Base-by-base conservation (phyloP, 805 yeast genomes). In the Jamesozyma piceae region DNA sequence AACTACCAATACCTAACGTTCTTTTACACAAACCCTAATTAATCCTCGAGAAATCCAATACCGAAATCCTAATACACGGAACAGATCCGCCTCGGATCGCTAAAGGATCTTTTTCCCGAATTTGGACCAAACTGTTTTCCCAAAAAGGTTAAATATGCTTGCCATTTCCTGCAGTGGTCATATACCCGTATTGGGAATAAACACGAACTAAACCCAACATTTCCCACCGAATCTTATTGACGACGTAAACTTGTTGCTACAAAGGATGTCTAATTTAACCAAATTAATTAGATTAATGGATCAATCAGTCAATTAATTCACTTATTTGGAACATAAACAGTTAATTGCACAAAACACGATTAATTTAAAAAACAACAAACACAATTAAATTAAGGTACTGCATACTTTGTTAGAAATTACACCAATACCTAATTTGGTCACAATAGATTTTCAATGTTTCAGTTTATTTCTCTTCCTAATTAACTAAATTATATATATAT, bases 131-230 rank as follows among this genome's bases (percentile, higher is more conserved):
- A 24, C 5, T 8, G 15, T 24, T 36, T 24, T 36, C 38, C 38
- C 6, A 26, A 36, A 5, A 4, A 2, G 38, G 38, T 26, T 24
- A 36, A 36, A 24, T 13, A 34, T 14, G 13, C 5, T 10, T 24
- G 28, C 14, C 21, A 8, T 34, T n/a, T 34, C 15, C 13, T 18
- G 37, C 28, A 24, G 9, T 11, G 8, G 28, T 13, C 32, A n/a
- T 36, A n/a, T 36, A 17, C 13, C 38, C 38, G 8, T 15, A n/a
- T 26, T 26, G 22, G 38, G 38, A 22, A 36, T 26, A 24, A 36
- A 36, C 38, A 36, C 38, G 38, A 36, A 36, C 18, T 6, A 11
- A 24, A 24, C 11, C 28, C 10, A 24, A 24, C 28, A 24, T 8
- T n/a, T 24, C 28, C 10, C 28, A 24, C 28, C 28, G 28, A 24